Evolutionary conservation across 2,329 filamentous ascomycete genomes (phyloP).

Genomic region (Claviceps capensis): DNA sequence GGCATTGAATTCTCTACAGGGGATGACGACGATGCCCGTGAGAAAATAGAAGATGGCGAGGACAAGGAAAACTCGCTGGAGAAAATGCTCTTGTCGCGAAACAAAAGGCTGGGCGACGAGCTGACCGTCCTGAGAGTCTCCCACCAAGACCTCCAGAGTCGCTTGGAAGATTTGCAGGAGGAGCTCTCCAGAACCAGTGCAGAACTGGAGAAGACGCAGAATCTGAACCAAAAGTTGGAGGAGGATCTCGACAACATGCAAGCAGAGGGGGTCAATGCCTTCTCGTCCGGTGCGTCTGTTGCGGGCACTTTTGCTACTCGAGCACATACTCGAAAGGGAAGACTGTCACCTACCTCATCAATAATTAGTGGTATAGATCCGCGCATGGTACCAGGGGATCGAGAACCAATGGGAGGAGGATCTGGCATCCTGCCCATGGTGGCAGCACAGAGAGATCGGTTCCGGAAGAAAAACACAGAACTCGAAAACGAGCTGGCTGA

Average conservation of each 20-base stretch:
- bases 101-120: conserved; percentile 94
- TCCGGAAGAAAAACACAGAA: conserved; percentile 89
- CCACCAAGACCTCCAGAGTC: conserved; percentile 76
- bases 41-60: conserved; percentile 22
- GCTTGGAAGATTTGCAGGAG: conserved; percentile 68
- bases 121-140: conserved; percentile 86
- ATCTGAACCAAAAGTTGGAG: conserved; percentile 78
- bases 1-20: conserved; percentile 94
- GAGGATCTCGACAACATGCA: conserved; percentile 83
- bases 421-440: conserved; percentile 95
- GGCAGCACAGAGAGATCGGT: conserved; percentile 91
- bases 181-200: conserved; percentile 71
- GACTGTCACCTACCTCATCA: conserved; percentile 84
- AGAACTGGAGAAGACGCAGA: conserved; percentile 73
- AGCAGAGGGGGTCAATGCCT: conserved; percentile 67
- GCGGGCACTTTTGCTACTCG: conserved; percentile 74
- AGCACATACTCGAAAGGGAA: conserved; percentile 48
- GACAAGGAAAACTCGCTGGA: conserved; percentile 67
- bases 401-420: conserved; percentile 57
- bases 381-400: conserved; percentile 30
- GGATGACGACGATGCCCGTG: conserved; percentile 56
- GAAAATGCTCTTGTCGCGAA: conserved; percentile 78
- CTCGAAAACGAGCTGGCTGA: conserved; percentile 84
- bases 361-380: conserved; percentile 96
- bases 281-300: conserved; percentile 82